Percentiles rank a stretch among this genome's conserved stretches.
Evolutionary conservation across 441 rosid genomes (phyloP).

Genomic region (Brassica balearica): DNA sequence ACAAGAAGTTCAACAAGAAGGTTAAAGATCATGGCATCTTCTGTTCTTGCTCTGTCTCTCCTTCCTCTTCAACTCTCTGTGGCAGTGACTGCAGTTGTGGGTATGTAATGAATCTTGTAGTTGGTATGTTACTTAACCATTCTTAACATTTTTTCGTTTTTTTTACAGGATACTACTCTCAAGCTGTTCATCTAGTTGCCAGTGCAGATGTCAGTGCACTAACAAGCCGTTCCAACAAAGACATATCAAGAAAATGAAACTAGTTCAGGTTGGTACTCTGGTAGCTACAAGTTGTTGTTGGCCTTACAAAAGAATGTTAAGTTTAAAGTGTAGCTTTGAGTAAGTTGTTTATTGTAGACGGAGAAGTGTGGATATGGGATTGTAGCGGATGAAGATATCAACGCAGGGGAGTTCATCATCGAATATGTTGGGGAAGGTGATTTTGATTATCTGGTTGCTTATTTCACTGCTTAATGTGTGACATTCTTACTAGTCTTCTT

Average conservation of each 20-base stretch:
- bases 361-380: slow-evolving; percentile 95
- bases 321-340: slow-evolving; percentile 27
- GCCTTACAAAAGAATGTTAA: background rate
- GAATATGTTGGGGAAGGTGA: slow-evolving; percentile 99
- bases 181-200: slow-evolving; percentile 94
- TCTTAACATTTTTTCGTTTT: background rate
- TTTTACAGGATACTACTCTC: slow-evolving; percentile 74
- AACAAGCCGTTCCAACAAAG: slow-evolving; percentile 91
- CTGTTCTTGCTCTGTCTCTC: slow-evolving; percentile 69
- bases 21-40: slow-evolving; percentile 95
- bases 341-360: slow-evolving; percentile 68
- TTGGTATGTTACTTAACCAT: background rate
- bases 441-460: background rate
- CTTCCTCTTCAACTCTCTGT: slow-evolving; percentile 72
- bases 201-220: slow-evolving; percentile 67
- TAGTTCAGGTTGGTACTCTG: slow-evolving; percentile 63
- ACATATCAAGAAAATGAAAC: slow-evolving; percentile 83
- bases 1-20: slow-evolving; percentile 71
- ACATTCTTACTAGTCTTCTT: background rate
- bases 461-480: background rate
- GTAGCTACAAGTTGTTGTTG: background rate
- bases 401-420: slow-evolving; percentile 81
- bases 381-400: slow-evolving; percentile 89
- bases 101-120: slow-evolving; percentile 43
- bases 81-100: slow-evolving; percentile 92